Conservation (phyloP, 148 eudicot genomes). For the Rhododendron williamsianum region DNA sequence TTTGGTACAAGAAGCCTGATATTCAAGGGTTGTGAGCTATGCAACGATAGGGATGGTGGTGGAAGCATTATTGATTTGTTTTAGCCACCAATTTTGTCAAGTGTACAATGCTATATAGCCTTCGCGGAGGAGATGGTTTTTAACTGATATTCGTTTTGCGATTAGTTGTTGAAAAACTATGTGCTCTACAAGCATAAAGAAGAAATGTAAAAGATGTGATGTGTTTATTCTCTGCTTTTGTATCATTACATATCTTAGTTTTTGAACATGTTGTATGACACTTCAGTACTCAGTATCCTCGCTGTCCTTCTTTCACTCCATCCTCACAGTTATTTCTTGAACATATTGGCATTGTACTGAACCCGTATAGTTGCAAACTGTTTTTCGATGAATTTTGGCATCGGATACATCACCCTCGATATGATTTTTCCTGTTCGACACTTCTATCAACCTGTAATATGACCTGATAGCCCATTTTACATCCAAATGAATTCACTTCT, state of each 20-base stretch:
- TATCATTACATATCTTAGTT: not conserved
- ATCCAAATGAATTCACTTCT: not conserved
- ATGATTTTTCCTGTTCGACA: not conserved
- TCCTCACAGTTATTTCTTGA: not conserved
- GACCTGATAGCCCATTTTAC: not conserved
- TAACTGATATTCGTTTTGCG: not conserved
- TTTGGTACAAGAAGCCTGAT: not conserved
- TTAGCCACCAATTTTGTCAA: not conserved
- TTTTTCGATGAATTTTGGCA: not conserved
- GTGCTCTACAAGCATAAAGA: not conserved
- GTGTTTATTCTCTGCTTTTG: not conserved
- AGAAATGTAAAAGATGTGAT: not conserved
- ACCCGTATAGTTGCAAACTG: not conserved
- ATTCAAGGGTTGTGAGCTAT: not conserved
- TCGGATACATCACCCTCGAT: not conserved
- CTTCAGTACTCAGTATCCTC: not conserved
- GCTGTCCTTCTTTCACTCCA: not conserved
- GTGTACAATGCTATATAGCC: not conserved
- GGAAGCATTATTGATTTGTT: not conserved
- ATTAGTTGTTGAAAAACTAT: not conserved
- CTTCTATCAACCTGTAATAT: not conserved
- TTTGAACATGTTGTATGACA: not conserved
- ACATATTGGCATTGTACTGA: not conserved
- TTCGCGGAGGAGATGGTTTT: not conserved
- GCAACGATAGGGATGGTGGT: not conserved